These are phyloP conservation scores for Flaveria ramosissima DNA, from an alignment of 129 eudicot species.

Conservation along the genomic window DNA sequence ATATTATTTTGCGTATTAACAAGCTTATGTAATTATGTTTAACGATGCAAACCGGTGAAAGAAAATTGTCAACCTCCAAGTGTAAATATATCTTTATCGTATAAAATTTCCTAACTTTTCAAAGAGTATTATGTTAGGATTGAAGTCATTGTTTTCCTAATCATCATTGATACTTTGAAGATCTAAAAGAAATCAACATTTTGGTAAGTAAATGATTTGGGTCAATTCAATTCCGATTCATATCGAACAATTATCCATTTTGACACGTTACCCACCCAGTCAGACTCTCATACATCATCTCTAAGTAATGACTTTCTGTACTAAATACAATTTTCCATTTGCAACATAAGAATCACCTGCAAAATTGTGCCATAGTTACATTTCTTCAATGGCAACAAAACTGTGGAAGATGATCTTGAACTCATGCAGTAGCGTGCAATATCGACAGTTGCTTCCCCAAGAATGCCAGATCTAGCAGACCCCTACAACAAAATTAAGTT, in stretches of 20 bases:
- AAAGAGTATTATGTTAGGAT: too few relatives aligned
- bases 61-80: too few relatives aligned
- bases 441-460: slow-evolving; percentile 80
- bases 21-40: too few relatives aligned
- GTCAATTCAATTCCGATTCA: neutral
- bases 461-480: slow-evolving; percentile 79
- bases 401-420: slow-evolving; percentile 56
- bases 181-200: neutral
- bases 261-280: neutral
- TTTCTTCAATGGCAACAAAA: slow-evolving; percentile 73
- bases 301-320: too few relatives aligned
- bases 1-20: too few relatives aligned
- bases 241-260: neutral
- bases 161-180: neutral
- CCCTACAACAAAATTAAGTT: slow-evolving; percentile 51
- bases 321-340: too few relatives aligned
- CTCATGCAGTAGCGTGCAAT: slow-evolving; percentile 51
- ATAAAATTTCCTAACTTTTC: too few relatives aligned
- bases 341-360: slow-evolving; percentile 45
- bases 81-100: too few relatives aligned
- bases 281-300: neutral
- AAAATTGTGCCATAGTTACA: slow-evolving; percentile 78
- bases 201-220: neutral
- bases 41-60: too few relatives aligned
- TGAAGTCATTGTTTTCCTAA: neutral